These are phyloP conservation scores for Priceomyces melissophilus DNA, from an alignment of 805 yeast genomes.

Conservation along the genomic window DNA sequence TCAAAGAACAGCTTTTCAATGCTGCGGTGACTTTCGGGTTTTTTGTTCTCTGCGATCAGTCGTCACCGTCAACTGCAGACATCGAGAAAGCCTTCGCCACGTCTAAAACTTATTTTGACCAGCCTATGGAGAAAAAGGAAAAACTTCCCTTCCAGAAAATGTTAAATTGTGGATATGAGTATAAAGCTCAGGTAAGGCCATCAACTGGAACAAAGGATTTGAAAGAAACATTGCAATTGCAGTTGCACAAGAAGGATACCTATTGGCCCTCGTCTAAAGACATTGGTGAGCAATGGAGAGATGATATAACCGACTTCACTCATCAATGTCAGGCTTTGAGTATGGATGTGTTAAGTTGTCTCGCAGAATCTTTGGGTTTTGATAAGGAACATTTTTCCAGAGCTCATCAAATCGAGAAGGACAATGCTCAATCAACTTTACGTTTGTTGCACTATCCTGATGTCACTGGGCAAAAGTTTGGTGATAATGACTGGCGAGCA, in stretches of 20 bases:
- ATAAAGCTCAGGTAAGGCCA: slow-evolving; percentile 29
- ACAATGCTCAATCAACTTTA: slow-evolving; percentile 31
- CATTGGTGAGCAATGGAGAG: slow-evolving; percentile 24
- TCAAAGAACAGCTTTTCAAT: slow-evolving; percentile 22
- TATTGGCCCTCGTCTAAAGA: slow-evolving; percentile 30
- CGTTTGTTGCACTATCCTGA: slow-evolving; percentile 30
- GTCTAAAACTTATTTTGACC: slow-evolving; percentile 19
- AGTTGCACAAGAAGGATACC: slow-evolving; percentile 22
- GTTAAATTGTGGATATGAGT: slow-evolving; percentile 32
- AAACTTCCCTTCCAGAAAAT: slow-evolving; percentile 27
- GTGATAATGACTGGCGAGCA: slow-evolving; percentile 28
- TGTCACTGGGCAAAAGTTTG: slow-evolving; percentile 17
- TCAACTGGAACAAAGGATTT: slow-evolving; percentile 31
- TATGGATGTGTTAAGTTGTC: slow-evolving; percentile 17
- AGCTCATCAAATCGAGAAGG: slow-evolving; percentile 21
- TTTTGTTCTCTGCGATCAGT: slow-evolving; percentile 27
- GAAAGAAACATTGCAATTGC: slow-evolving; percentile 30
- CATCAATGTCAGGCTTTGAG: slow-evolving; percentile 21
- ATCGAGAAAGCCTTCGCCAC: slow-evolving; percentile 23
- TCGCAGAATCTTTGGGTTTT: slow-evolving; percentile 28
- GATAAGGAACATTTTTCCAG: slow-evolving; percentile 21
- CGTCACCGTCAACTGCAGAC: slow-evolving; percentile 23
- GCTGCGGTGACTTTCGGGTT: slow-evolving; percentile 30
- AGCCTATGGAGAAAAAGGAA: slow-evolving; percentile 19
- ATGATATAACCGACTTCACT: slow-evolving; percentile 10